Evolutionary conservation across 805 yeast species (phyloP), one percentile per base, ranked within the genome.

Genomic region (Candida adriatica): DNA sequence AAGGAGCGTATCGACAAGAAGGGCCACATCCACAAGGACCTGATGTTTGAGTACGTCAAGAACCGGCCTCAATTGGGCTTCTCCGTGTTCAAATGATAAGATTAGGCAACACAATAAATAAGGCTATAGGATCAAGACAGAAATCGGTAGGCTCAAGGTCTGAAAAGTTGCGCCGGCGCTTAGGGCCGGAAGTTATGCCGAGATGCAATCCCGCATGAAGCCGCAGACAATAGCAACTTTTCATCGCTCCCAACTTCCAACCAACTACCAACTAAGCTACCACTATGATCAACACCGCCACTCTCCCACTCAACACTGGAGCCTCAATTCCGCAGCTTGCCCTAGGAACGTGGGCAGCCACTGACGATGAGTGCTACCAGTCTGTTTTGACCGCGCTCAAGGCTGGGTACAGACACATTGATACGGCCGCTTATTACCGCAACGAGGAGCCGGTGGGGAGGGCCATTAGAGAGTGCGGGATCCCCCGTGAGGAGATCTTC

Each of bases 401-500:
- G 16, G 19, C 27, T 2, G 84, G 84, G 4, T 77, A 73, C 53
- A 64, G 79, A 40, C 83, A 75, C 48, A 58, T 79, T 34, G 86
- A 79, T 48, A 59, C 70, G 22, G 86, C 86, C 27, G 67, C 58
- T 24, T 49, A 44, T 17, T 79, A 79, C 58, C 49, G 56, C 5
- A 79, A 76, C 49, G 77, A 77, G 45, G 48, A 46, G 10, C 77
- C 72, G 45, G 66, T 67, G 13, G 73, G 72, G n/a, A 59, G 60
- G 27, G 85, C 74, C 16, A 61, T 76, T 39, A 56, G 58, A 17
- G 45, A 52, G 27, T 70, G 77, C 22, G 80, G 79, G 9, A 59
- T 80, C 18, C 73, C 75, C 37, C 68, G 90, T 49, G 68, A 67
- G 16, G 76, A 79, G 29, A 46, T 82, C 21, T 82, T 76, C 47